Base-by-base conservation (phyloP, 1,139 yeast genomes). In the Suhomyces yuchorum region DNA sequence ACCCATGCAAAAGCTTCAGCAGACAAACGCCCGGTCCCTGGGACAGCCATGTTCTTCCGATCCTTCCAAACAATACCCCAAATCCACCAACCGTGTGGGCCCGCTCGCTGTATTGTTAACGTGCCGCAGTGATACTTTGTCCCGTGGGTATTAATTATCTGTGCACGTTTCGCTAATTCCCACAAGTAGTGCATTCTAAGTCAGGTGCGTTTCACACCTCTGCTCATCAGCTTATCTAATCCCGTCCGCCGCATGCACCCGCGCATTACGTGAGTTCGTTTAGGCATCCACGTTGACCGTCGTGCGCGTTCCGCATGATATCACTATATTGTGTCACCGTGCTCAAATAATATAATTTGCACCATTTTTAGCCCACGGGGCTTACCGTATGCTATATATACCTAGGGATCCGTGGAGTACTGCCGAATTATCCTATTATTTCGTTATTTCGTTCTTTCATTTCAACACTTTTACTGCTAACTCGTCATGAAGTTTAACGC, bases 291-390 rank as follows among this genome's bases (percentile, higher is more conserved):
- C 39, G 39, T 37, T 37, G 39, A 9, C 17, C 19, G 39, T 23
- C 30, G 17, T 35, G 18, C 28, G n/a, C 38, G 14, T 15, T 7
- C 26, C n/a, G 28, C 39, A 22, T 23, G 30, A 37, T 23, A 22
- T 15, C 19, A 8, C 12, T 2, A 14, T 14, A 22, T 37, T 37
- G 39, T 37, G 39, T 37, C 37, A 30, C 37, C 9, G 11, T 8
- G 4, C 5, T 8, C 8, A 28, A 28, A 22, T 30, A 12, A 23
- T 20, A 26, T 24, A 11, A 30, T 36, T 41, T 40, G 40, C 44
- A 37, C 44, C 43, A 37, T 30, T 19, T 38, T 19, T 34, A 41
- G 48, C 43, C 42, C 45, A 38, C 40, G 48, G 43, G 48, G 48
- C 48, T 44, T 39, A 28, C 34, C 17, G 20, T 5, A 9, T 11